Base-by-base conservation (phyloP, 192 early-diverging fungal genomes). In the Diversispora epigaea region DNA sequence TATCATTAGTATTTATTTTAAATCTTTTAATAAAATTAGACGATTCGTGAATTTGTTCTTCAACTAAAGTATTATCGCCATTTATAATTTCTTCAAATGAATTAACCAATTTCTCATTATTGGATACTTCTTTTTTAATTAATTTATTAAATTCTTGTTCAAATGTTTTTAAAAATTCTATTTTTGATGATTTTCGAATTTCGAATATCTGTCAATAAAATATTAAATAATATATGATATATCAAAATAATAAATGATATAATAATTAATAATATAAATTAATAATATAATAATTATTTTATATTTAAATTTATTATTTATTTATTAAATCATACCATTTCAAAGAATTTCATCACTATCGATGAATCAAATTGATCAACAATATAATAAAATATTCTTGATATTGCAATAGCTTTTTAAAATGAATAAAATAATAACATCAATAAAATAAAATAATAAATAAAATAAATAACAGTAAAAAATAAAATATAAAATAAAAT, bases 401-500 rank as follows among this genome's bases (percentile, higher is more conserved):
- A 81, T 49, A 82, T 82, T 25, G 82, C 17, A 50, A 81, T 54
- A 41, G 80, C 86, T 88, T 58, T 47, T 56, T 46, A 12, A 58
- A 44, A 52, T 3, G n/a, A 73, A 41, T 44, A 22, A 22, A 67
- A 41, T n/a, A 17, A 40, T 25, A 6, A 40, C 25, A 22, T 52
- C 10, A 17, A 39, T 8, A 32, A 4, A 52, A 50, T 11, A 56
- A 40, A 43, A 64, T 41, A 3, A 44, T 70, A 47, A 55, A 47
- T 85, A 80, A 32, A 32, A 32, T 32, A 32, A 32, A 32, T 32
- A 32, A 32, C 25, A 32, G 0, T 32, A 32, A 32, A 32, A 32
- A 32, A 32, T 32, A 32, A 32, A 32, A 32, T 32, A 32, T 32
- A 32, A 32, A 32, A 32, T 32, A 2, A 1, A 1, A 32, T 32